phyloP scores from a whole-genome alignment of 371 early-diverging fungal genomes.

The Mortierella sp. region DNA sequence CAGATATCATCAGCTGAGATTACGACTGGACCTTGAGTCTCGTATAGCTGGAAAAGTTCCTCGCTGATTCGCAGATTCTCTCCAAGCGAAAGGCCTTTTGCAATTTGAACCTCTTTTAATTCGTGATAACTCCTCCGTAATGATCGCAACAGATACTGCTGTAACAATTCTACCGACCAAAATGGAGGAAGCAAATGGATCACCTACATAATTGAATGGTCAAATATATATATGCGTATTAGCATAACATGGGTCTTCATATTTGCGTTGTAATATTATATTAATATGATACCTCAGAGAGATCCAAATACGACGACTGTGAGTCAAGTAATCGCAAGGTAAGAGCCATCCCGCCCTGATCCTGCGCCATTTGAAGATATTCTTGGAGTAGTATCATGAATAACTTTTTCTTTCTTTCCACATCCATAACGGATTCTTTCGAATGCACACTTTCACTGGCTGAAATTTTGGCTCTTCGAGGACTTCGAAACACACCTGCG shows the following conservation, averaged over 20 bases:
- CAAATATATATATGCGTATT: background rate
- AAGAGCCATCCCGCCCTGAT: slow-evolving; percentile 61
- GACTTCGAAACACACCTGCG: slow-evolving; percentile 55
- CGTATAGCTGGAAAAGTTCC: slow-evolving; percentile 60
- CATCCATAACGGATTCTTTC: slow-evolving; percentile 9
- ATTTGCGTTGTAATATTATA: background rate
- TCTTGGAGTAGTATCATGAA: slow-evolving; percentile 29
- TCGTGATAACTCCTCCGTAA: slow-evolving; percentile 66
- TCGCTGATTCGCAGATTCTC: slow-evolving; percentile 70
- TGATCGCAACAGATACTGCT: slow-evolving; percentile 67
- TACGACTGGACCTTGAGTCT: slow-evolving; percentile 62
- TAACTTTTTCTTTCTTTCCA: slow-evolving; percentile 17
- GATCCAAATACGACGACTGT: slow-evolving; percentile 73
- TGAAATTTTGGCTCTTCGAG: slow-evolving; percentile 39
- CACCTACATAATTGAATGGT: slow-evolving; percentile 58
- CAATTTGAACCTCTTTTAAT: slow-evolving; percentile 67
- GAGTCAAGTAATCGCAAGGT: slow-evolving; percentile 70
- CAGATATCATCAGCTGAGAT: slow-evolving; percentile 64
- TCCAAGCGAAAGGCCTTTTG: slow-evolving; percentile 69
- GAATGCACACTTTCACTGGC: background rate
- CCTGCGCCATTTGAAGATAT: slow-evolving; percentile 41
- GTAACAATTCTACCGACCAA: slow-evolving; percentile 74
- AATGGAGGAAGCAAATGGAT: slow-evolving; percentile 69
- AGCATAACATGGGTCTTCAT: background rate
- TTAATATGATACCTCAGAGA: slow-evolving; percentile 60